A percentile compares a stretch with the other conserved stretches of the same genome.
These are phyloP conservation scores for Tolypocladium tropicale DNA, from an alignment of 2,329 filamentous ascomycete species.

Conservation along the genomic window DNA sequence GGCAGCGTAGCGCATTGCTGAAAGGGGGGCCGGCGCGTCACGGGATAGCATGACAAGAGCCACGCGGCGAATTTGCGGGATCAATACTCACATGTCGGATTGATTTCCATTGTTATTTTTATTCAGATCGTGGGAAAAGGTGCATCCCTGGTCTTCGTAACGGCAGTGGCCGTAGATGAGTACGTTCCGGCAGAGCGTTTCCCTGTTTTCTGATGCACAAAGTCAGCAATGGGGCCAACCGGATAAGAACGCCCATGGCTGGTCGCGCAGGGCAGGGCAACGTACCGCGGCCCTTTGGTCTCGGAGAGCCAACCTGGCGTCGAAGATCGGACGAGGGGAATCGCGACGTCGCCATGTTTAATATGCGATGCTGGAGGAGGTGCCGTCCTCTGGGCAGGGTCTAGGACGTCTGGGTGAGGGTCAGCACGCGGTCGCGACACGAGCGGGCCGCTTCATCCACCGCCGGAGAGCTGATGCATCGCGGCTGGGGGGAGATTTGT, in stretches of 20 bases:
- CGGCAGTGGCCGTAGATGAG: conserved; percentile 89
- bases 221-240: neutral
- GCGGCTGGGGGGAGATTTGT: neutral
- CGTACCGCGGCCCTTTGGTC: conserved; percentile 46
- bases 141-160: conserved; percentile 83
- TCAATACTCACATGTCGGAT: conserved; percentile 37
- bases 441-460: neutral
- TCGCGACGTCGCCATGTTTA: conserved; percentile 36
- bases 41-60: neutral
- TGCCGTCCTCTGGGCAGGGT: conserved; percentile 25
- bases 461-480: neutral
- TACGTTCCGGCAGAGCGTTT: conserved; percentile 85
- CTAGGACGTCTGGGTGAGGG: conserved; percentile 29
- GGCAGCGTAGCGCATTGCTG: neutral
- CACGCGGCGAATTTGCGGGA: neutral
- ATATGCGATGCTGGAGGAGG: conserved; percentile 14
- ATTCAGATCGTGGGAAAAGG: conserved; percentile 76
- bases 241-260: neutral
- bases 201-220: conserved; percentile 58
- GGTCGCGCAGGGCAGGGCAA: conserved; percentile 3
- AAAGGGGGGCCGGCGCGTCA: neutral
- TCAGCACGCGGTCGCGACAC: conserved; percentile 8
- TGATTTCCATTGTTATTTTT: conserved; percentile 37
- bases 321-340: conserved; percentile 36
- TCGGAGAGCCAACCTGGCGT: conserved; percentile 44